Percentiles rank a stretch among this genome's conserved stretches.
These are phyloP conservation scores for Ensete glaucum DNA, from an alignment of 176 grass and related monocot genomes.

Conservation along the genomic window DNA sequence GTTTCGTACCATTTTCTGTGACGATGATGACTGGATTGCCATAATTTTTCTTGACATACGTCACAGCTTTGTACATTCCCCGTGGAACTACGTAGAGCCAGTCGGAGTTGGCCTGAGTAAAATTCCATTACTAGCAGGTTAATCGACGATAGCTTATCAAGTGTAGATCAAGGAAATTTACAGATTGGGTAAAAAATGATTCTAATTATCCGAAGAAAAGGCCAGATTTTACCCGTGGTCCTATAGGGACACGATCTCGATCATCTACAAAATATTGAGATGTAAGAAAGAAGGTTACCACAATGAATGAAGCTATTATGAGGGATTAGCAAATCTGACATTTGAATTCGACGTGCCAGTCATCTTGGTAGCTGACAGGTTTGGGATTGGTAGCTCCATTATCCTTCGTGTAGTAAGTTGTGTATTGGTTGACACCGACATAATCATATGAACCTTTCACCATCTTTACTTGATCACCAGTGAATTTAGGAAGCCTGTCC, in stretches of 20 bases:
- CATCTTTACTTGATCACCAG: conserved; percentile 28
- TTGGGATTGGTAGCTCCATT: background rate
- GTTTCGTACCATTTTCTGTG: conserved; percentile 25
- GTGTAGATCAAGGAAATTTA: too few relatives aligned
- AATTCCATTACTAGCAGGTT: background rate
- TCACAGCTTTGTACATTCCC: conserved; percentile 24
- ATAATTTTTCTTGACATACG: conserved; percentile 33
- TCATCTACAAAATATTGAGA: conserved; percentile 38
- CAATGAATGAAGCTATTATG: too few relatives aligned
- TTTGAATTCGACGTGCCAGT: conserved; percentile 40
- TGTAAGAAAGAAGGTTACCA: background rate
- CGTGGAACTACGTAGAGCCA: conserved; percentile 26
- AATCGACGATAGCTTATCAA: too few relatives aligned
- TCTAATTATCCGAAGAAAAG: too few relatives aligned
- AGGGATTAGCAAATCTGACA: conserved; percentile 30
- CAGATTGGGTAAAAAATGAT: too few relatives aligned
- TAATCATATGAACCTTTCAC: conserved; percentile 51
- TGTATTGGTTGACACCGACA: conserved; percentile 54
- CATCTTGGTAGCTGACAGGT: conserved; percentile 29
- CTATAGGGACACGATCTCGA: conserved; percentile 48
- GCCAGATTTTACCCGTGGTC: conserved; percentile 31
- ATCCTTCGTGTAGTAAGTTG: conserved; percentile 40
- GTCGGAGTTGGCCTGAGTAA: conserved; percentile 19
- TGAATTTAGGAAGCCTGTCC: conserved; percentile 51
- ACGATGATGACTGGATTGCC: conserved; percentile 22